Percentiles rank a stretch among this genome's conserved stretches.
phyloP scores from a whole-genome alignment of 129 eudicot genomes.

The Oenanthe sinensis region DNA sequence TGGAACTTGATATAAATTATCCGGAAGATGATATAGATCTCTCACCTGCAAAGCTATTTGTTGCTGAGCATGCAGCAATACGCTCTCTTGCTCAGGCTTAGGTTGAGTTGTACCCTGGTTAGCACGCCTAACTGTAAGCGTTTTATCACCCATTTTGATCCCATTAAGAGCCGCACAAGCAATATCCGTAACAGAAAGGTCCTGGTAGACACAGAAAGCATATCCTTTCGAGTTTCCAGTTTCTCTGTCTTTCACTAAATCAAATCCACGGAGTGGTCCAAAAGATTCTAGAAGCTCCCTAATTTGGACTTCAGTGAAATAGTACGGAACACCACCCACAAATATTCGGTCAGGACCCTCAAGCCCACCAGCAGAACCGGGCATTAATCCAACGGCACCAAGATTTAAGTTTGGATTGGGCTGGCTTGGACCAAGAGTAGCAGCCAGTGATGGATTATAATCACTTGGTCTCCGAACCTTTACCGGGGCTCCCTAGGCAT shows the following conservation, averaged over 20 bases:
- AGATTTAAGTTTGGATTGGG: slow-evolving; percentile 91
- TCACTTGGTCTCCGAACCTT: slow-evolving; percentile 98
- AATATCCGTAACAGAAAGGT: slow-evolving; percentile 85
- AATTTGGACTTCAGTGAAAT: slow-evolving; percentile 84
- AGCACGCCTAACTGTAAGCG: slow-evolving; percentile 96
- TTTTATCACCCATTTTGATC: slow-evolving; percentile 94
- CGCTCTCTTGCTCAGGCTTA: slow-evolving; percentile 93
- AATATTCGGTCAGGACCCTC: slow-evolving; percentile 98
- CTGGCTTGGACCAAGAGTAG: slow-evolving; percentile 95
- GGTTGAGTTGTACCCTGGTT: slow-evolving; percentile 83
- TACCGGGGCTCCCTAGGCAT: slow-evolving; percentile 76
- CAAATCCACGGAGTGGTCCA: slow-evolving; percentile 91
- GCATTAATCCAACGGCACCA: slow-evolving; percentile 83
- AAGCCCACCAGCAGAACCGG: slow-evolving; percentile 96
- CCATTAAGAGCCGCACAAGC: slow-evolving; percentile 99
- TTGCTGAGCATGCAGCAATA: slow-evolving; percentile 87
- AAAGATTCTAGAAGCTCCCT: slow-evolving; percentile 94
- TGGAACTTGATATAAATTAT: background rate
- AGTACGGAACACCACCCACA: slow-evolving; percentile 96
- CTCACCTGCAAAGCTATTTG: slow-evolving; percentile 90
- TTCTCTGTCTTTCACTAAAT: slow-evolving; percentile 94
- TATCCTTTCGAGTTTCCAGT: slow-evolving; percentile 99
- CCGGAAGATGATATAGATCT: background rate
- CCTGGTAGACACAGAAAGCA: slow-evolving; percentile 96
- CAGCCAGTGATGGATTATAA: slow-evolving; percentile 92